Percentiles rank a stretch among this genome's conserved stretches.
Evolutionary conservation across 345 rosid species (phyloP).

Genomic region (Salix dunnii): DNA sequence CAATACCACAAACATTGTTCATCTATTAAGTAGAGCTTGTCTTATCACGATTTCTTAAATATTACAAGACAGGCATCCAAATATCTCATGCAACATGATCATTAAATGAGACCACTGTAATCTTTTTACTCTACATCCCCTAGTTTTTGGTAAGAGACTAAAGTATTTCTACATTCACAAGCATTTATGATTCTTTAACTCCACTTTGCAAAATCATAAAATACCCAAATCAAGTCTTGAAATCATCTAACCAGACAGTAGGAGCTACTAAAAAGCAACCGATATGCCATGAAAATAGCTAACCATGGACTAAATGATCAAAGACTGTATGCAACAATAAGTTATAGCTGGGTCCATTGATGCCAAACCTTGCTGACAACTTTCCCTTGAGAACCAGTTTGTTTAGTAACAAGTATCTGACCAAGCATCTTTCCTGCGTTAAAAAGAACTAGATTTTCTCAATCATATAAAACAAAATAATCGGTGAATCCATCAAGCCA

Average conservation of each 20-base stretch:
- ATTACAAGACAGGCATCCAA: not conserved
- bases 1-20: not conserved
- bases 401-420: constrained; percentile 93
- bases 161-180: not conserved
- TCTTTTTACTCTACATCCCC: not conserved
- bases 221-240: not conserved
- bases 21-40: not conserved
- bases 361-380: constrained; percentile 90
- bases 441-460: not conserved
- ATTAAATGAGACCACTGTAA: not conserved
- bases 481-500: not conserved
- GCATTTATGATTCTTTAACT: not conserved
- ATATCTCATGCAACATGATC: not conserved
- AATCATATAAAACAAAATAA: not conserved
- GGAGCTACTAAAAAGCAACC: not conserved
- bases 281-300: not conserved
- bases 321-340: not conserved
- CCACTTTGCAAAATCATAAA: not conserved
- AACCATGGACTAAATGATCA: not conserved
- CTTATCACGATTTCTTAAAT: not conserved
- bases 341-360: not conserved
- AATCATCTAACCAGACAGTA: not conserved
- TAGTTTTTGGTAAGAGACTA: not conserved
- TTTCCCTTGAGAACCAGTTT: constrained; percentile 96
- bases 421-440: constrained; percentile 92